Base-by-base conservation (phyloP, 148 eudicot species). In the Mesembryanthemum crystallinum region DNA sequence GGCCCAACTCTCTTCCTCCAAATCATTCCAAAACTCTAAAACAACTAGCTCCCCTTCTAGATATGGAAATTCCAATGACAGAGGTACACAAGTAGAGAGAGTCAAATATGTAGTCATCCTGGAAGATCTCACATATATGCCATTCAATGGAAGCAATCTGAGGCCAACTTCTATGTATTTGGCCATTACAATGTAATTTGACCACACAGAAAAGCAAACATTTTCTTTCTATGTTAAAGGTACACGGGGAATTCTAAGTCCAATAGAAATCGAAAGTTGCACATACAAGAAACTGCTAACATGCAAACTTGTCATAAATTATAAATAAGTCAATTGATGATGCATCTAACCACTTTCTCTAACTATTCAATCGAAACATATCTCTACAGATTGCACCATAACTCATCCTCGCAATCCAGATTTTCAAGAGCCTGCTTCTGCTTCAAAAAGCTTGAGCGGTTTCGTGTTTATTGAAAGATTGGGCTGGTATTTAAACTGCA, bases 351-450 rank as follows among this genome's bases (percentile, higher is more conserved):
- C 9, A 21, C 8, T 64, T 35, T 0, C 27, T 52, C 43, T 39
- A 45, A 4, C 20, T 12, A 9, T 23, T n/a, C 23, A 24, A 68
- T 0, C n/a, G n/a, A n/a, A n/a, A n/a, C n/a, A n/a, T n/a, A n/a
- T n/a, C n/a, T n/a, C n/a, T n/a, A n/a, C n/a, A 24, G 8, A 68
- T 45, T 24, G 11, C 21, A 32, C 75, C 73, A 33, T 78, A 37
- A 49, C 60, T 35, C 77, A 69, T 54, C 76, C 73, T 76, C 1
- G 79, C 69, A 81, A 83, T 75, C 77, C 78, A 81, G 62, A 75
- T 59, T 71, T 76, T 79, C 33, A 76, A 49, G 9, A 76, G 17
- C 13, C 77, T 76, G 33, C 60, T 65, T 24, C 45, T 63, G 1
- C 39, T 12, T 27, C 73, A 47, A 4, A 75, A 76, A 65, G 47